Percentiles rank a stretch among this genome's conserved stretches.
Evolutionary conservation across 2,329 filamentous ascomycete species (phyloP).

Genomic region (Didymella segeticola): DNA sequence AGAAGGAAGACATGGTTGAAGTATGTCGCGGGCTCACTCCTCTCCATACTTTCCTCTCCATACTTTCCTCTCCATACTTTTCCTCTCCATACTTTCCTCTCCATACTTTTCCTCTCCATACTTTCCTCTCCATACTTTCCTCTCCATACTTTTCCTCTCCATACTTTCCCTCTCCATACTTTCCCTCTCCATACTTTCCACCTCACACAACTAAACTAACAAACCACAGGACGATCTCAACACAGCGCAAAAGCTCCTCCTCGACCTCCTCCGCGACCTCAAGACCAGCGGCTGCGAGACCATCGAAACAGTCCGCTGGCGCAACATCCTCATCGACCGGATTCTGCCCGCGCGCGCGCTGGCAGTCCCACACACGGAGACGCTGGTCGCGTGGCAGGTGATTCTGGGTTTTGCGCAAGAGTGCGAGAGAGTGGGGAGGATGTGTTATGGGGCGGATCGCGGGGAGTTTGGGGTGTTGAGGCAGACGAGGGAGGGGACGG

Average conservation of each 20-base stretch:
- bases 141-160: not conserved
- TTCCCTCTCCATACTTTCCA: not conserved
- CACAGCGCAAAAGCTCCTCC: not conserved
- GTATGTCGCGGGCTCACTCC: not conserved
- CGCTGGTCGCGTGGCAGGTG: not conserved
- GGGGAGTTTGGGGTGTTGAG: constrained; percentile 3
- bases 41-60: not conserved
- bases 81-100: not conserved
- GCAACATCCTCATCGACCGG: constrained; percentile 18
- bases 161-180: not conserved
- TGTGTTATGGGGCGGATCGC: constrained; percentile 14
- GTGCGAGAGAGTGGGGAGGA: not conserved
- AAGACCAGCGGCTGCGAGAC: constrained; percentile 5
- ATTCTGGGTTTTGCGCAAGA: not conserved
- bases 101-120: not conserved
- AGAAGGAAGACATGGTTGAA: not conserved
- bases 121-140: not conserved
- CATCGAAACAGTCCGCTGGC: constrained; percentile 19
- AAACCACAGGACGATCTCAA: not conserved
- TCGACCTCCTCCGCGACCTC: constrained; percentile 13
- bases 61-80: not conserved
- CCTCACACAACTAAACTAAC: constrained; percentile 1
- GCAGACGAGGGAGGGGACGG: constrained; percentile 2
- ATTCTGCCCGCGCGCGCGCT: constrained; percentile 12
- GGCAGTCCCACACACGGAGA: not conserved